phyloP scores from a whole-genome alignment of 225 moss, liverwort and hornwort genomes.

The Asterella californica region DNA sequence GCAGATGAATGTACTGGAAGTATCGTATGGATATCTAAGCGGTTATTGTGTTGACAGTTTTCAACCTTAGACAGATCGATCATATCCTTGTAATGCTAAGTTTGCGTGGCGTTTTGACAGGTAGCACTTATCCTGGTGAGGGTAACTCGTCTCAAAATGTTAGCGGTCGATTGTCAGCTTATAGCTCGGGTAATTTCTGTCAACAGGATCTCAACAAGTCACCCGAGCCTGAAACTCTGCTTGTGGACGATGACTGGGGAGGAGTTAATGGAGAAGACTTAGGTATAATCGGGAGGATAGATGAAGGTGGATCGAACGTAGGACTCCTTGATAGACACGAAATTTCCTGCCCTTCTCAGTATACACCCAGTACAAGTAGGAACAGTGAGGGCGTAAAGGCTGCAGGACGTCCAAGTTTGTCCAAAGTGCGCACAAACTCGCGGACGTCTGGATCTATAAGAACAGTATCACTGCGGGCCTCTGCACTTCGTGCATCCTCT shows the following conservation, averaged over 20 bases:
- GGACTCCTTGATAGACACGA: slow-evolving; percentile 23
- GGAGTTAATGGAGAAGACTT: slow-evolving; percentile 30
- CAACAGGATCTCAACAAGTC: slow-evolving; percentile 46
- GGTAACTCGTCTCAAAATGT: slow-evolving; percentile 21
- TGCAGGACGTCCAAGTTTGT: slow-evolving; percentile 7
- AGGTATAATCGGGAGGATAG: slow-evolving; percentile 31
- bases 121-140: slow-evolving; percentile 19
- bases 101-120: slow-evolving; percentile 11
- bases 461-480: slow-evolving; percentile 31
- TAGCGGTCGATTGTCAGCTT: slow-evolving; percentile 21
- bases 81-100: neutral
- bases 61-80: neutral
- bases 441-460: slow-evolving; percentile 41
- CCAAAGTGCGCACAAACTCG: neutral
- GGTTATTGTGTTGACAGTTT: neutral
- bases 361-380: slow-evolving; percentile 5
- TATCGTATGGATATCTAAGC: no score
- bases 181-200: slow-evolving; percentile 33
- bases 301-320: slow-evolving; percentile 35
- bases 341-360: slow-evolving; percentile 2
- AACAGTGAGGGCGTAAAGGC: slow-evolving; percentile 21
- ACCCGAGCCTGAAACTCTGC: slow-evolving; percentile 37
- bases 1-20: no score
- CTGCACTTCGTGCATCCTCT: slow-evolving; percentile 27
- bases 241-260: slow-evolving; percentile 39